Conservation (phyloP, 352 stramenopile species). For the Phytophthora macrochlamydospora region DNA sequence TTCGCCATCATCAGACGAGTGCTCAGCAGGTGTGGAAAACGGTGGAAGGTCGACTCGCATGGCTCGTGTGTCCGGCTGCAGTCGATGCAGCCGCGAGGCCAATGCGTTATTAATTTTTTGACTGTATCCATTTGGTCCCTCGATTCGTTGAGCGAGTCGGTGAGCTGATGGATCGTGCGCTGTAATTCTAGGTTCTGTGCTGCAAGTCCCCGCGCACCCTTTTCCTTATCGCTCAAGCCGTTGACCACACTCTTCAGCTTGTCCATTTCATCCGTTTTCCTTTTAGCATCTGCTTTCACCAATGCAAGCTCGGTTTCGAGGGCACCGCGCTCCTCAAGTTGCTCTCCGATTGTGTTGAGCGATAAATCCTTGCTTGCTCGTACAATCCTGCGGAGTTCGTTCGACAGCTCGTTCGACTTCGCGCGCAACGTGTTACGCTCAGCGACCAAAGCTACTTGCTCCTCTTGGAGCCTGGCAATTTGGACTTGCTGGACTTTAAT, state of each 20-base stretch:
- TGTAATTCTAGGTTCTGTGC: conserved; percentile 74
- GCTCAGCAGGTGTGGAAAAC: conserved; percentile 41
- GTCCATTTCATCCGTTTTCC: conserved; percentile 53
- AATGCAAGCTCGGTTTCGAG: conserved; percentile 58
- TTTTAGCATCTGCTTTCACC: conserved; percentile 59
- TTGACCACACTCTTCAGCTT: conserved; percentile 69
- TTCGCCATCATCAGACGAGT: conserved; percentile 64
- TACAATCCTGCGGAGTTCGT: conserved; percentile 68
- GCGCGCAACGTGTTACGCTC: conserved; percentile 71
- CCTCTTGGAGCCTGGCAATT: conserved; percentile 38
- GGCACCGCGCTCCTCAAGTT: conserved; percentile 66
- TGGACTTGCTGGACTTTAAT: conserved; percentile 34
- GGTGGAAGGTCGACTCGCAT: conserved; percentile 55
- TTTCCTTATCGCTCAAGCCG: conserved; percentile 69
- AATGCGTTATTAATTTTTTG: conserved; percentile 80
- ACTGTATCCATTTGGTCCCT: conserved; percentile 74
- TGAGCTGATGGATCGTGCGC: conserved; percentile 74
- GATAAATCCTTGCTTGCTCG: conserved; percentile 53
- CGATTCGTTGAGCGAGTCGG: conserved; percentile 69
- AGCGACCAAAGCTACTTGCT: conserved; percentile 39
- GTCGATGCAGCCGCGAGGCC: conserved; percentile 61
- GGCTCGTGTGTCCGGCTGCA: conserved; percentile 55
- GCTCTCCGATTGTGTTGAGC: conserved; percentile 54
- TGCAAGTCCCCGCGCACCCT: conserved; percentile 56
- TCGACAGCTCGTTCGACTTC: conserved; percentile 53